Conservation (phyloP, 2,329 filamentous ascomycete species). For the Aspergillus hortae region DNA sequence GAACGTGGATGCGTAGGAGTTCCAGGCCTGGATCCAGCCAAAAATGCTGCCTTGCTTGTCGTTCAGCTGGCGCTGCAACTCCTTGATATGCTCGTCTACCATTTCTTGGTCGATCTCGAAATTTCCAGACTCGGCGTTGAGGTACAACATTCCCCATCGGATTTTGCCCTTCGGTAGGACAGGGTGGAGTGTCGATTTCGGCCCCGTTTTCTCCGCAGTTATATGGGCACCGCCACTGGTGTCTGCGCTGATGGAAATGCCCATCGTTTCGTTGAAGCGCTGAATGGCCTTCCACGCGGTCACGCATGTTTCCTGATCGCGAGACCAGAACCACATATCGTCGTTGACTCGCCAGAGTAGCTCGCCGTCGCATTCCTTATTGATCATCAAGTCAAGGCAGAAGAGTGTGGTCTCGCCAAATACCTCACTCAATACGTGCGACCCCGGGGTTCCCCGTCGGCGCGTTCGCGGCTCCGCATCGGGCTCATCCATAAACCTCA, state of each 20-base stretch:
- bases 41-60: slow-evolving; percentile 9
- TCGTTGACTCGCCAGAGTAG: slow-evolving; percentile 12
- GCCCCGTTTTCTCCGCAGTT: not conserved
- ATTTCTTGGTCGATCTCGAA: slow-evolving; percentile 14
- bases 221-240: slow-evolving; percentile 7
- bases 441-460: slow-evolving; percentile 7
- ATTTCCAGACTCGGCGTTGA: slow-evolving; percentile 7
- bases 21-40: slow-evolving; percentile 14
- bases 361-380: slow-evolving; percentile 7
- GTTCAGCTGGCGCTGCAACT: slow-evolving; percentile 5
- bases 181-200: not conserved
- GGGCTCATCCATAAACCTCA: slow-evolving; percentile 9
- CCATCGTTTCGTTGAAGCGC: slow-evolving; percentile 8
- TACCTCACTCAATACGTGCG: slow-evolving; percentile 11
- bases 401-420: slow-evolving; percentile 12
- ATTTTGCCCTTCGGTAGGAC: slow-evolving; percentile 6
- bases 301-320: slow-evolving; percentile 3
- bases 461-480: slow-evolving; percentile 4
- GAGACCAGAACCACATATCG: slow-evolving; percentile 14
- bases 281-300: slow-evolving; percentile 7
- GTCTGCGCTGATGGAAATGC: not conserved
- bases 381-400: slow-evolving; percentile 12
- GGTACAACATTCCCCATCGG: slow-evolving; percentile 14
- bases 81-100: slow-evolving; percentile 6
- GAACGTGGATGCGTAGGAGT: slow-evolving; percentile 11